These are phyloP conservation scores for Syzygium aqueum DNA, from an alignment of 345 rosid species.

Conservation along the genomic window DNA sequence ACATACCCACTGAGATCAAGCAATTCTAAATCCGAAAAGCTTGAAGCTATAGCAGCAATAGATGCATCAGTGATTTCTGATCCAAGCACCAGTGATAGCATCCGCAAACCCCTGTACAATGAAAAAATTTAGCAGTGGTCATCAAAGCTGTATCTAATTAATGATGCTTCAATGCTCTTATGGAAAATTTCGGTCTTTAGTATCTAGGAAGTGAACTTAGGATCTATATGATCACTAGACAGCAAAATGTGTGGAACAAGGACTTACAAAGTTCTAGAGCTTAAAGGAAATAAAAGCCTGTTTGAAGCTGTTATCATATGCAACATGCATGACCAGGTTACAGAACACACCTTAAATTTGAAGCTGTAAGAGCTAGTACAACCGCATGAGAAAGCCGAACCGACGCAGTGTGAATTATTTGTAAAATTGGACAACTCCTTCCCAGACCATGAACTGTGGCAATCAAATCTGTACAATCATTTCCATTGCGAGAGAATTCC, in stretches of 20 bases:
- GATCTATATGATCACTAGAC: neutral
- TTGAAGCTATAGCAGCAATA: conserved; percentile 81
- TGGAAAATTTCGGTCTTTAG: neutral
- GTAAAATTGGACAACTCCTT: conserved; percentile 61
- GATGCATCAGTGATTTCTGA: conserved; percentile 86
- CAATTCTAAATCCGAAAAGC: conserved; percentile 64
- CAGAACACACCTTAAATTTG: conserved; percentile 51
- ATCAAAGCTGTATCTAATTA: neutral
- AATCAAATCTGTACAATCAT: conserved; percentile 64
- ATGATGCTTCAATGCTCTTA: neutral
- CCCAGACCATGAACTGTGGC: conserved; percentile 68
- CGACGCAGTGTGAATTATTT: conserved; percentile 84
- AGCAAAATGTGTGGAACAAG: neutral
- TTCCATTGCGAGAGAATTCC: conserved; percentile 74
- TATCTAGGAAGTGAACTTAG: neutral
- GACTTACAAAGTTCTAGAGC: neutral
- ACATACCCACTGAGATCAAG: conserved; percentile 99
- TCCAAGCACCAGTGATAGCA: conserved; percentile 97
- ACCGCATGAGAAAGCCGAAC: conserved; percentile 62
- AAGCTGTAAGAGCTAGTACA: conserved; percentile 83
- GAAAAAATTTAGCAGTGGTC: neutral
- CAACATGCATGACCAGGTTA: neutral
- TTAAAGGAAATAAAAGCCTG: neutral
- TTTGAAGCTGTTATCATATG: neutral
- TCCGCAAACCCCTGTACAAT: conserved; percentile 57